phyloP scores from a whole-genome alignment of 2,329 filamentous ascomycete genomes.

The Colletotrichum aenigma region DNA sequence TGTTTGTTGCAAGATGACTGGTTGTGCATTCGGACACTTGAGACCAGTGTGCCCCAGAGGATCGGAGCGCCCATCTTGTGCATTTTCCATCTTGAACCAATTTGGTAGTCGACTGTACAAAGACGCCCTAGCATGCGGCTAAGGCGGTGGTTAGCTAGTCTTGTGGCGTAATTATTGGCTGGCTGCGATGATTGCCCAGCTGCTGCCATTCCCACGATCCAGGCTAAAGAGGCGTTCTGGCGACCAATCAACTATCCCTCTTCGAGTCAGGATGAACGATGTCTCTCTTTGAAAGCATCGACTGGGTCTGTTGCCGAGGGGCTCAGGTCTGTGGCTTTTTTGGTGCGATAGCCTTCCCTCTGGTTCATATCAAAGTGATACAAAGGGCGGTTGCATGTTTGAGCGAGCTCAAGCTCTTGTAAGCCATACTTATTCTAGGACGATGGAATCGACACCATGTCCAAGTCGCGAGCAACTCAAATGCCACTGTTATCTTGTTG shows the following conservation, averaged over 20 bases:
- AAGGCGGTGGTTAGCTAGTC: background rate
- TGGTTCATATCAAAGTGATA: background rate
- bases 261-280: constrained; percentile 6
- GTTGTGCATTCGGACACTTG: background rate
- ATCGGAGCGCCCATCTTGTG: background rate
- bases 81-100: background rate
- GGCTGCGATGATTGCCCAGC: background rate
- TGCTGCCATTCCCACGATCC: background rate
- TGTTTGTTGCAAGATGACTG: background rate
- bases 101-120: background rate
- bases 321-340: background rate
- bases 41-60: background rate
- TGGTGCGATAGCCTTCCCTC: background rate
- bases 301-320: background rate
- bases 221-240: background rate
- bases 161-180: constrained; percentile 15
- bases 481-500: background rate
- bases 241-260: background rate
- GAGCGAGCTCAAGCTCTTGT: background rate
- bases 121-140: background rate
- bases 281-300: constrained; percentile 7
- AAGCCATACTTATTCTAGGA: background rate
- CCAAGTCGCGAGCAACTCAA: background rate
- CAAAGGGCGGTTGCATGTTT: background rate
- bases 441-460: background rate